Evolutionary conservation across 2,329 filamentous ascomycete genomes (phyloP), one percentile per base, ranked within the genome.

Genomic region (Xylariales sp.): DNA sequence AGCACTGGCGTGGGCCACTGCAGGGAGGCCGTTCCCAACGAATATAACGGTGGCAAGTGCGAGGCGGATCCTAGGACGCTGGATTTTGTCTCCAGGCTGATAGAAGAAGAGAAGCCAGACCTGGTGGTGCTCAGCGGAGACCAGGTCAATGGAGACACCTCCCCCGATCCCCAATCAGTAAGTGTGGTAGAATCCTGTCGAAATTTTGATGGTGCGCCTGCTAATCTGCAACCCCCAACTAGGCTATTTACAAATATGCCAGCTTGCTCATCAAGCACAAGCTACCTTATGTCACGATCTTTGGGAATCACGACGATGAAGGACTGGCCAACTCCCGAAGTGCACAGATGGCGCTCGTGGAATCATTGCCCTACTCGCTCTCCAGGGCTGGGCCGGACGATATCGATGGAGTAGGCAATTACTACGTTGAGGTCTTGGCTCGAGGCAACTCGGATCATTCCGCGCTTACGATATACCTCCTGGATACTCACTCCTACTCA

Each of bases 221-320:
- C 10, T 8, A 11, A 28, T 21, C 42, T 40, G 31, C 29, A 11
- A 15, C 33, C 14, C 23, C 13, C n/a, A 37, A 15, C 5, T 38
- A 85, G 80, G 87, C 91, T 25, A 85, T 98, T 42, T 95, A 94
- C 71, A 98, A 98, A 64, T 88, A 90, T 53, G 85, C 88, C 5
- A 81, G 87, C 33, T 72, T 94, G 11, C 78, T 98, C 35, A 85
- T 88, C 45, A 81, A 88, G 59, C 86, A 86, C 59, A 88, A 88
- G 53, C 88, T 97, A 25, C 93, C 93, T 0, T 97, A 94, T 54
- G 87, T 89, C 13, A 83, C 84, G 43, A 97, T 98, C 42, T 96
- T 97, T 55, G 93, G 93, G 40, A 98, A 98, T 59, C 93, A 98
- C 61, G 93, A 98, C 55, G 91, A 97, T 53, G 91, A 97, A 68